Conservation (phyloP, 2,329 filamentous ascomycete species). For the Ploettnerulaceae sp. region DNA sequence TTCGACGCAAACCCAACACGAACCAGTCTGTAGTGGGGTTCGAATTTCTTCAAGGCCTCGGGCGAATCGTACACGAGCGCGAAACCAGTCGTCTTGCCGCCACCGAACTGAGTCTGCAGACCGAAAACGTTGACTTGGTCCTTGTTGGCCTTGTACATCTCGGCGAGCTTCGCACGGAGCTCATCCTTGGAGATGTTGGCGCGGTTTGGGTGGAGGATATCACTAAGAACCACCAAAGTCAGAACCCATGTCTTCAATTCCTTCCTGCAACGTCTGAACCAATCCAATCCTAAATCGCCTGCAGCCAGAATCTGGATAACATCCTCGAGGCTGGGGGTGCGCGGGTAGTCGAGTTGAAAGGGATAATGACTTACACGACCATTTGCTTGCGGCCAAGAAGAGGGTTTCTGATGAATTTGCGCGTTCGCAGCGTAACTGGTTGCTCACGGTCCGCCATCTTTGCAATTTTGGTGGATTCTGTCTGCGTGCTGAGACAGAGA, state of each 20-base stretch:
- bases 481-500: conserved; percentile 32
- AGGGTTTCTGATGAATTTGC: conserved; percentile 99
- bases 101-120: conserved; percentile 98
- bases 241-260: conserved; percentile 18
- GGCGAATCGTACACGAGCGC: conserved; percentile 97
- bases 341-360: conserved; percentile 12
- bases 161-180: conserved; percentile 88
- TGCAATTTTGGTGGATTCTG: conserved; percentile 43
- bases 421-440: conserved; percentile 84
- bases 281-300: no score
- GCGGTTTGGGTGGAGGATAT: conserved; percentile 98
- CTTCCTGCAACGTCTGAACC: no score
- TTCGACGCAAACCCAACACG: conserved; percentile 88
- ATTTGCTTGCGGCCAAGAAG: conserved; percentile 99
- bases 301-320: no score
- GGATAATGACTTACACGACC: conserved; percentile 86
- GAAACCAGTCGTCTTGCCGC: conserved; percentile 99
- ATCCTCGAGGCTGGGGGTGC: conserved; percentile 3
- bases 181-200: conserved; percentile 99
- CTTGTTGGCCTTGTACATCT: conserved; percentile 97
- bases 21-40: conserved; percentile 96
- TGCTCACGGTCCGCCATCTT: conserved; percentile 84
- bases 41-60: conserved; percentile 99
- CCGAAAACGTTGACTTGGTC: conserved; percentile 98
- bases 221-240: conserved; percentile 52